Evolutionary conservation across 768 basidiomycete species (phyloP).

Genomic region (Kwoniella pini): DNA sequence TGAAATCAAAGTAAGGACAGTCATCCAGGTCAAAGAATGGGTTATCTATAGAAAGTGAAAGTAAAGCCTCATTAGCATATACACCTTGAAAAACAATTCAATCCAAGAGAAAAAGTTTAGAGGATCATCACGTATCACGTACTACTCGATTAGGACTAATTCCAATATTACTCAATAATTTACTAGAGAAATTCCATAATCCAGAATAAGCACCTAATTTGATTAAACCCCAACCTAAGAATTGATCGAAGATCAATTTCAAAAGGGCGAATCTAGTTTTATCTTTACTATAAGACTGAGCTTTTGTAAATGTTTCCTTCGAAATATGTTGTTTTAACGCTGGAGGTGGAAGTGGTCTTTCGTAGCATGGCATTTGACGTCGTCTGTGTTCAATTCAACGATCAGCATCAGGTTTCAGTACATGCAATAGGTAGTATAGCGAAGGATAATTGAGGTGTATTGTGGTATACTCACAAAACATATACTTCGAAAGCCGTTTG

Average conservation of each 20-base stretch:
- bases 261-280: slow-evolving; percentile 80
- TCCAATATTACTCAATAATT: slow-evolving; percentile 60
- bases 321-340: slow-evolving; percentile 71
- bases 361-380: slow-evolving; percentile 84
- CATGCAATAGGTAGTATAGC: neutral
- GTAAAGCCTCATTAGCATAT: neutral
- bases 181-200: slow-evolving; percentile 72
- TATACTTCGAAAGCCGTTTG: slow-evolving; percentile 85
- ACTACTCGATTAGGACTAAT: slow-evolving; percentile 76
- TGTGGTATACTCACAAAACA: slow-evolving; percentile 65
- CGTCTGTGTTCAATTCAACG: slow-evolving; percentile 54
- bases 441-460: neutral
- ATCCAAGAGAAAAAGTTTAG: too few relatives aligned
- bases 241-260: slow-evolving; percentile 72
- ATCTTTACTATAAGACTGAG: slow-evolving; percentile 86
- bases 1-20: slow-evolving; percentile 64
- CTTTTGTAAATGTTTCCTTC: slow-evolving; percentile 75
- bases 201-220: slow-evolving; percentile 78
- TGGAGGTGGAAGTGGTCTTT: slow-evolving; percentile 69
- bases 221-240: slow-evolving; percentile 68
- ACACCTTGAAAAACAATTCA: slow-evolving; percentile 1
- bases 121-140: slow-evolving; percentile 28
- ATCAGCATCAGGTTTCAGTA: neutral
- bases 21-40: slow-evolving; percentile 78
- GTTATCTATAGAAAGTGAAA: slow-evolving; percentile 62